A percentile compares a stretch with the other conserved stretches of the same genome.
phyloP scores from a whole-genome alignment of 352 stramenopile genomes.

The Pythium insidiosum region DNA sequence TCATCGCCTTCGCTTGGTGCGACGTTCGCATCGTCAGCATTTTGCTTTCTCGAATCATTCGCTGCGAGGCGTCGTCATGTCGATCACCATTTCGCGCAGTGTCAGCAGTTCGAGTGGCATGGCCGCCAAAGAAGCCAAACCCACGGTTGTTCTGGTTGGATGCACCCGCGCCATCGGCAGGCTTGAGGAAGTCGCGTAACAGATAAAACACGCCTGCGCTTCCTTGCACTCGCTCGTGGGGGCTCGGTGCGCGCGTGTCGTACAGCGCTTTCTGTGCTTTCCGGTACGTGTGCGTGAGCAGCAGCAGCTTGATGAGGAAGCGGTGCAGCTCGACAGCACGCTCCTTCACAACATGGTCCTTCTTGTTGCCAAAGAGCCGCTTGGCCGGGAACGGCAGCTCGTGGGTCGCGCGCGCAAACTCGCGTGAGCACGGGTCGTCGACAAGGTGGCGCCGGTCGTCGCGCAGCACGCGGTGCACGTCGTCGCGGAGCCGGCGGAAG shows the following conservation, averaged over 20 bases:
- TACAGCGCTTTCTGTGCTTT: constrained; percentile 65
- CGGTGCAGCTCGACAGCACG: constrained; percentile 63
- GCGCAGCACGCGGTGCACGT: constrained; percentile 54
- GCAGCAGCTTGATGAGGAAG: constrained; percentile 66
- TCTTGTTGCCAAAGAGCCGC: constrained; percentile 54
- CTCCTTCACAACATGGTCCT: constrained; percentile 66
- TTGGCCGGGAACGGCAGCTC: constrained; percentile 49
- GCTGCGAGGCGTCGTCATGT: constrained; percentile 13
- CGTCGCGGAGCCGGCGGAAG: constrained; percentile 64
- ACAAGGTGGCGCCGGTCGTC: constrained; percentile 37
- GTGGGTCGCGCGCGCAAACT: constrained; percentile 27
- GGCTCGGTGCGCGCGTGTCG: constrained; percentile 15
- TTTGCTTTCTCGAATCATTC: constrained; percentile 62
- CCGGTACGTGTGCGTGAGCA: constrained; percentile 65
- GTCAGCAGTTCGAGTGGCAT: background rate
- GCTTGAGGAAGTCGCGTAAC: constrained; percentile 69
- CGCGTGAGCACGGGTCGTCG: constrained; percentile 33
- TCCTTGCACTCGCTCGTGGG: constrained; percentile 25
- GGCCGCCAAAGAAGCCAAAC: constrained; percentile 8
- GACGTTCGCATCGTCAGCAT: constrained; percentile 48
- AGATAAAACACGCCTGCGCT: constrained; percentile 57
- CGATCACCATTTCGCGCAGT: constrained; percentile 18
- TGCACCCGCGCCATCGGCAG: constrained; percentile 13
- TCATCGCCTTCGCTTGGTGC: constrained; percentile 16
- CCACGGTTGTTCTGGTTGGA: constrained; percentile 1